Percentiles rank a stretch among this genome's conserved stretches.
phyloP scores from a whole-genome alignment of 1,284 basidiomycete species.

The Takashimella koratensis region DNA sequence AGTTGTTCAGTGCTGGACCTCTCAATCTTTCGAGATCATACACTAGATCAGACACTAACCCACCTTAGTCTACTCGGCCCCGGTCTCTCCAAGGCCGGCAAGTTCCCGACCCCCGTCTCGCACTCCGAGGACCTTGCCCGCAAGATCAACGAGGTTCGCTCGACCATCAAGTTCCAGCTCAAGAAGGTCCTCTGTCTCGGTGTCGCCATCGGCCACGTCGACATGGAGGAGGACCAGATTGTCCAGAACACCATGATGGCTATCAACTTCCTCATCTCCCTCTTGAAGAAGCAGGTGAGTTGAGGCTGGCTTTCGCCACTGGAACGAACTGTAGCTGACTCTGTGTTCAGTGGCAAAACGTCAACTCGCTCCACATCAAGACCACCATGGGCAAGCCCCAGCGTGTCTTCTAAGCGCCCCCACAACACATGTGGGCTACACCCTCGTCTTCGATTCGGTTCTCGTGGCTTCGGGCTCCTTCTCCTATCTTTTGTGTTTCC shows the following conservation, averaged over 20 bases:
- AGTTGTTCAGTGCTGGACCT: too few relatives aligned
- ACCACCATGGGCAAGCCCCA: slow-evolving; percentile 98
- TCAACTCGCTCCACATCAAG: slow-evolving; percentile 99
- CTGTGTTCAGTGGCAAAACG: slow-evolving; percentile 89
- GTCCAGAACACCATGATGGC: slow-evolving; percentile 96
- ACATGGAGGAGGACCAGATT: slow-evolving; percentile 98
- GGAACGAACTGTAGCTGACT: too few relatives aligned
- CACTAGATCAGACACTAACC: too few relatives aligned
- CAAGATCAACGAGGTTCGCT: slow-evolving; percentile 94
- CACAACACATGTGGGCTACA: background rate
- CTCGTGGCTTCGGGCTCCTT: background rate
- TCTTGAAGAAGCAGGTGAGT: slow-evolving; percentile 84
- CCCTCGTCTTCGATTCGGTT: background rate
- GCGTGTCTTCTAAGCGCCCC: slow-evolving; percentile 71
- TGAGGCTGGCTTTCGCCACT: too few relatives aligned
- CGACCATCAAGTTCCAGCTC: slow-evolving; percentile 98
- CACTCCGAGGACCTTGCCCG: slow-evolving; percentile 86
- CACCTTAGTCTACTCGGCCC: slow-evolving; percentile 85
- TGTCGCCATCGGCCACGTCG: slow-evolving; percentile 95
- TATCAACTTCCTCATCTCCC: slow-evolving; percentile 99
- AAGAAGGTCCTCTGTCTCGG: slow-evolving; percentile 99
- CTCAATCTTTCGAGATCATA: background rate
- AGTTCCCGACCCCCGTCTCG: slow-evolving; percentile 97
- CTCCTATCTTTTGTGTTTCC: slow-evolving; percentile 1
- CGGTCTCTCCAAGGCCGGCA: slow-evolving; percentile 99